Evolutionary conservation across 2,329 filamentous ascomycete species (phyloP).

Genomic region (Bisporella sp.): DNA sequence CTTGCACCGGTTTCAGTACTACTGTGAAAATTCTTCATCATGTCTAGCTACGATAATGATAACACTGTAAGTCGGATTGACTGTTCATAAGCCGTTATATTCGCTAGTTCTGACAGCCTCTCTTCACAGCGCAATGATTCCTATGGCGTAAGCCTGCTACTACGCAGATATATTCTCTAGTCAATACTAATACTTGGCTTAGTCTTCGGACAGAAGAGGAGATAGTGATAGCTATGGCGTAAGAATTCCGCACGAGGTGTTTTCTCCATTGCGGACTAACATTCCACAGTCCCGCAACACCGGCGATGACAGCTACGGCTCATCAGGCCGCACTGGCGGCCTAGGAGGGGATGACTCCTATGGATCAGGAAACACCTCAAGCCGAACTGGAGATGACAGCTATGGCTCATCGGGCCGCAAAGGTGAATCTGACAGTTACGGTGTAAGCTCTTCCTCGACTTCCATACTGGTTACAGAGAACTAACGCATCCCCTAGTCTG

Average conservation of each 20-base stretch:
- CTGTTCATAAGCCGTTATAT: conserved; percentile 4
- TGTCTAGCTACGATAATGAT: conserved; percentile 27
- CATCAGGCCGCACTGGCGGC: background rate
- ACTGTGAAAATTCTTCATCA: conserved; percentile 10
- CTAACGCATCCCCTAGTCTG: background rate
- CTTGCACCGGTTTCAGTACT: too few relatives aligned
- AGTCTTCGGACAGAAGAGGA: conserved; percentile 12
- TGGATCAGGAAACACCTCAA: conserved; percentile 11
- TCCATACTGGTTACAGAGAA: background rate
- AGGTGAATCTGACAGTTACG: conserved; percentile 8
- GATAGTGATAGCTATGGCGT: conserved; percentile 14
- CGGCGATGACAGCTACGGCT: conserved; percentile 9
- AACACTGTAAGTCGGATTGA: conserved; percentile 19
- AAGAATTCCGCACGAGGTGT: conserved; percentile 1
- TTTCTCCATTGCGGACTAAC: background rate
- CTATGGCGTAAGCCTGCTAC: conserved; percentile 15
- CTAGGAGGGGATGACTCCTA: too few relatives aligned
- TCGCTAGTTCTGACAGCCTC: conserved; percentile 12
- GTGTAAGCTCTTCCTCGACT: background rate
- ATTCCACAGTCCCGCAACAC: background rate
- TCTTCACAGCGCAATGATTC: conserved; percentile 9
- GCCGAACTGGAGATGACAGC: conserved; percentile 9
- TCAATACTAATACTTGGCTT: background rate
- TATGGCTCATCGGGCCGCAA: conserved; percentile 17
- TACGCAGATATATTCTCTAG: background rate